These are phyloP conservation scores for Fusarium guadeloupense DNA, from an alignment of 2,329 filamentous ascomycete species.

Conservation along the genomic window DNA sequence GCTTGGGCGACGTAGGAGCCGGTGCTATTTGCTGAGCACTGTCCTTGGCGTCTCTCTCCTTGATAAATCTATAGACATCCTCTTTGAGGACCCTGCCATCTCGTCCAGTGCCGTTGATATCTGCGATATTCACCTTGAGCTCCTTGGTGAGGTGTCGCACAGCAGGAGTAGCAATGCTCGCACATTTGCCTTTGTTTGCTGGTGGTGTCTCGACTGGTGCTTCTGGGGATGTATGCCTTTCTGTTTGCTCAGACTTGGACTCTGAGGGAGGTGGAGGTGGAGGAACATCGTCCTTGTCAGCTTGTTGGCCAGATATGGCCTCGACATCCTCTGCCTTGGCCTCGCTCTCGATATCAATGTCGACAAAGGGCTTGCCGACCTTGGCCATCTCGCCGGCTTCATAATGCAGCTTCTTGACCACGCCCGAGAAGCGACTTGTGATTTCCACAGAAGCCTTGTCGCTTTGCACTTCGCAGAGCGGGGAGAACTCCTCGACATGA, in stretches of 20 bases:
- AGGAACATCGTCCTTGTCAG: constrained; percentile 42
- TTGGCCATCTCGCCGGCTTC: constrained; percentile 96
- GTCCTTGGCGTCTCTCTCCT: constrained; percentile 57
- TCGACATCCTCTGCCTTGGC: constrained; percentile 59
- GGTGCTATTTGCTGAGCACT: constrained; percentile 33
- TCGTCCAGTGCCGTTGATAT: constrained; percentile 85
- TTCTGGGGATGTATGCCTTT: constrained; percentile 4
- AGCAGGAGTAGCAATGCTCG: constrained; percentile 86
- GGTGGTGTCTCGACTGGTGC: constrained; percentile 25
- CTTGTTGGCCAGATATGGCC: constrained; percentile 48
- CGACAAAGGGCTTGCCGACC: constrained; percentile 92
- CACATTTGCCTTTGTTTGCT: constrained; percentile 68
- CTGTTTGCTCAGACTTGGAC: constrained; percentile 20
- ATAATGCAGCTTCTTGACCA: constrained; percentile 96
- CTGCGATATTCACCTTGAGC: constrained; percentile 77
- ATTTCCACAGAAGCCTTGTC: constrained; percentile 95
- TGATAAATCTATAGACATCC: constrained; percentile 80
- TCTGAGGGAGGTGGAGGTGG: constrained; percentile 36
- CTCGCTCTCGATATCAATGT: constrained; percentile 90
- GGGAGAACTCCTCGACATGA: constrained; percentile 96
- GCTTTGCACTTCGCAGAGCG: constrained; percentile 96
- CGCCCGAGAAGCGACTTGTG: constrained; percentile 92
- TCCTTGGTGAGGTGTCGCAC: constrained; percentile 89
- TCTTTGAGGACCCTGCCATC: constrained; percentile 93
- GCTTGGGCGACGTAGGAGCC: constrained; percentile 31